phyloP scores from a whole-genome alignment of 2,329 filamentous ascomycete species.

The Pyrenophora tritici-repentis region DNA sequence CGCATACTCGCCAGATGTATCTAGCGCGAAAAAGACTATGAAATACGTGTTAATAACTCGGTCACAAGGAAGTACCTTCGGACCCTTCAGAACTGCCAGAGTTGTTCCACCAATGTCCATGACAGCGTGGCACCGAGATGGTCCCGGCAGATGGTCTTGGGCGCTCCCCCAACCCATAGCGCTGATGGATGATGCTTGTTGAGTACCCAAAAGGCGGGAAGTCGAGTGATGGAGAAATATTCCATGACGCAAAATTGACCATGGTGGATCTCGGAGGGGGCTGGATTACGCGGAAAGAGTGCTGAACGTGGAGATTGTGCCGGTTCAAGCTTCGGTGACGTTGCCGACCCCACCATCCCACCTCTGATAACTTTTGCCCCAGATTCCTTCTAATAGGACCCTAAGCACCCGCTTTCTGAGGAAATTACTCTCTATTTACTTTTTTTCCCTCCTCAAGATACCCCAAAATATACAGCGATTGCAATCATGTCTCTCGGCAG shows the following conservation, averaged over 20 bases:
- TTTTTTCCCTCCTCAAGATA: constrained; percentile 5
- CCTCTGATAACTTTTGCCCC: constrained; percentile 21
- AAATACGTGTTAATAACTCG: neutral
- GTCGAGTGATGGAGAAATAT: neutral
- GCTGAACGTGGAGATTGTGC: constrained; percentile 18
- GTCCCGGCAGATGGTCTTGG: neutral
- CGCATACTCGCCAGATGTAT: neutral
- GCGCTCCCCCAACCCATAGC: neutral
- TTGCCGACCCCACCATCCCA: constrained; percentile 24
- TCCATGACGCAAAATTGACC: constrained; percentile 7
- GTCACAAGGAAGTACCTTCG: neutral
- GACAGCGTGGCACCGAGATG: neutral
- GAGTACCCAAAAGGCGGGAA: neutral
- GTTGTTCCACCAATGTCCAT: constrained; percentile 14
- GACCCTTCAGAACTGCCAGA: constrained; percentile 3
- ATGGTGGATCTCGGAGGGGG: constrained; percentile 10
- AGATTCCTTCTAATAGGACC: constrained; percentile 6
- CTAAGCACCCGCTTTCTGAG: neutral
- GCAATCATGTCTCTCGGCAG: constrained; percentile 38
- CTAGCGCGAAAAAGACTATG: neutral
- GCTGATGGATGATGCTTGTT: constrained; percentile 5
- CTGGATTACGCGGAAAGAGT: constrained; percentile 7
- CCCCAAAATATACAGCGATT: constrained; percentile 2
- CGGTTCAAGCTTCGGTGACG: constrained; percentile 25
- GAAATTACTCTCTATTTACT: neutral